Evolutionary conservation across 2,329 filamentous ascomycete genomes (phyloP), one percentile per base, ranked within the genome.

Genomic region (Calonectria ilicicola): DNA sequence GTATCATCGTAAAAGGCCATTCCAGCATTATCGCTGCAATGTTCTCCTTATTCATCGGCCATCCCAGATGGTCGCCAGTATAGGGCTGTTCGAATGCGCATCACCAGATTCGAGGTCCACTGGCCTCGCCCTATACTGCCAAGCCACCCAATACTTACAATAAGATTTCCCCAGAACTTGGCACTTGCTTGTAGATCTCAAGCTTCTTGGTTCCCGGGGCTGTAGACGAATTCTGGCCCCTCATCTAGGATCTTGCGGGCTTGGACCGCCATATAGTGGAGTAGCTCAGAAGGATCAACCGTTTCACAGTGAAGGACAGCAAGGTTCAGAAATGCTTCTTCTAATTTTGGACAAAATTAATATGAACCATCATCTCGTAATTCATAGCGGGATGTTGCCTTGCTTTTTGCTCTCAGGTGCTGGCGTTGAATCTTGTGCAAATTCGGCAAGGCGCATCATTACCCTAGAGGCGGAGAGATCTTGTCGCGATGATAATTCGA

Each of bases 111-210:
- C 27, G 12, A 35, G 14, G 21, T 27, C 38, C 12, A n/a, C 23
- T 14, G 38, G 27, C 17, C 27, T 21, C 17, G 19, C 38, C 46
- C 53, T 29, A 38, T 12, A 60, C 12, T 81, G 67, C 81, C 81
- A 82, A 15, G 49, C 60, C 9, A 72, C 47, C 81, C 81, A 82
- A 19, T 78, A 58, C 8, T 72, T 67, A 23, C 6, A 81, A 82
- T 10, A 82, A 72, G 1, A 72, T 74, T n/a, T 74, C 73, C 1
- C 79, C 75, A 4, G 73, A 79, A 32, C 65, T 75, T 1, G 77
- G 67, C 1, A 77, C 65, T 29, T 80, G 81, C 32, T 77, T 38
- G 21, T 77, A 77, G 53, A 82, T 75, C 63, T 82, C 78, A 5
- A 82, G 72, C 21, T 21, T 60, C 3, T 60, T 14, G 0, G 0